Conservation (phyloP, 2,329 filamentous ascomycete species). For the Stachybotrys chlorohalonatus region DNA sequence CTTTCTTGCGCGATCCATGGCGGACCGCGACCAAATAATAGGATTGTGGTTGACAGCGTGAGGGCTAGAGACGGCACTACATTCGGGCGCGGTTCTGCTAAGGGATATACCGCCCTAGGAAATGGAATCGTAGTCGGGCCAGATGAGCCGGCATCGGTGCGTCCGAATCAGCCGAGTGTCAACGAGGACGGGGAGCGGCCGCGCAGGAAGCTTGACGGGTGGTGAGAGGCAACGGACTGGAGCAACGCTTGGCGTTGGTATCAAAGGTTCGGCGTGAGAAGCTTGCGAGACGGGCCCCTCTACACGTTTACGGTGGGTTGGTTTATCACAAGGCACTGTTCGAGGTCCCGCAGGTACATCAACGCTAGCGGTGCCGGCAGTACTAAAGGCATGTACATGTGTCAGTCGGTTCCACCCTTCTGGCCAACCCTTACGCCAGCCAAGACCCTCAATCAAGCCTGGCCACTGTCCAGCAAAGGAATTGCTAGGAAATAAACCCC, state of each 20-base stretch:
- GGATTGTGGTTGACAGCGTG: conserved; percentile 12
- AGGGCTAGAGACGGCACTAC: conserved; percentile 27
- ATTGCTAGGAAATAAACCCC: not conserved
- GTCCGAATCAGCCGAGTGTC: conserved; percentile 18
- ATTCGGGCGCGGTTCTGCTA: conserved; percentile 37
- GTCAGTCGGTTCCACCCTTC: no score
- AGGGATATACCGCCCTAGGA: conserved; percentile 27
- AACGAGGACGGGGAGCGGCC: conserved; percentile 10
- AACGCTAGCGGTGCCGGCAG: no score
- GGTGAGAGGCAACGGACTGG: not conserved
- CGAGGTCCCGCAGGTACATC: no score
- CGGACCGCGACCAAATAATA: conserved; percentile 23
- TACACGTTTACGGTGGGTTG: not conserved
- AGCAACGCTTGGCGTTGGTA: not conserved
- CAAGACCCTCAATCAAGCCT: not conserved
- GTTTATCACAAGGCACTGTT: no score
- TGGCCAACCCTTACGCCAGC: not conserved
- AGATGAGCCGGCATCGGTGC: conserved; percentile 30
- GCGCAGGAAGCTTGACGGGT: not conserved
- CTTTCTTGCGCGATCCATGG: conserved; percentile 58
- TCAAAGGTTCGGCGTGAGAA: not conserved
- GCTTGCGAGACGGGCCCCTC: not conserved
- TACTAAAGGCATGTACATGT: no score
- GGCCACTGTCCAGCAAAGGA: not conserved
- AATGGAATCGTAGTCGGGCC: conserved; percentile 22